Evolutionary conservation across 2,329 filamentous ascomycete species (phyloP), one percentile per base, ranked within the genome.

Genomic region (Aphanoascus verrucosus): DNA sequence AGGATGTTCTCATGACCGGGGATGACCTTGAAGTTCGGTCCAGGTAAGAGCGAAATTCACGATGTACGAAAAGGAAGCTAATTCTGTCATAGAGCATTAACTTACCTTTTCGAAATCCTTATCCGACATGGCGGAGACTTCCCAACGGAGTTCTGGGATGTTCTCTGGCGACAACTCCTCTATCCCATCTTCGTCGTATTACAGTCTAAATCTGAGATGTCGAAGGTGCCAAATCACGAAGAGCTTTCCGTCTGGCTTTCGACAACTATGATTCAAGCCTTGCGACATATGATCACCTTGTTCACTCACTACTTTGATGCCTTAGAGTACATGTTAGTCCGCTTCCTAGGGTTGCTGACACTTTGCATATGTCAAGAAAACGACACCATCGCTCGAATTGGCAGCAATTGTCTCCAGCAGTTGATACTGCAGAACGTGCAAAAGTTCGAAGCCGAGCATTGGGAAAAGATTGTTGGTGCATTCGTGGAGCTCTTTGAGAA

Each of bases 291-390:
- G 87, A 97, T 99, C 62, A 91, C 88, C 0, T 80, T 99, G 20
- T 98, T 98, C 69, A 98, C 94, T 0, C 94, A 99, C 70, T 98
- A 97, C 70, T 99, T 98, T 60, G 88, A 94, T 55, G 84, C 89
- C 0, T 74, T 99, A 8, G 89, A 97, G 71, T 94, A 95, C 66
- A 98, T 99, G 93, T 79, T 99, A 15, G 89, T 96, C 68, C 80
- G 93, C n/a, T 97, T 98, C 68, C 73, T 99, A 37, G 91, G 97
- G 68, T 80, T 99, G 17, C 75, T 99, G 9, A 90, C 88, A 2
- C 79, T 98, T 9, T 99, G 93, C 66, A 98, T 99, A 58, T 97
- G 91, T 67, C 93, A 99, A 69, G 93, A 99, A 67, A 98, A 98
- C 63, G 93, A 99, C 64, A 99, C 94, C 0, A 91, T 98, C 59